A percentile compares a stretch with the other conserved stretches of the same genome.
phyloP scores from a whole-genome alignment of 225 moss, liverwort and hornwort genomes.

The Pseudoscleropodium purum region DNA sequence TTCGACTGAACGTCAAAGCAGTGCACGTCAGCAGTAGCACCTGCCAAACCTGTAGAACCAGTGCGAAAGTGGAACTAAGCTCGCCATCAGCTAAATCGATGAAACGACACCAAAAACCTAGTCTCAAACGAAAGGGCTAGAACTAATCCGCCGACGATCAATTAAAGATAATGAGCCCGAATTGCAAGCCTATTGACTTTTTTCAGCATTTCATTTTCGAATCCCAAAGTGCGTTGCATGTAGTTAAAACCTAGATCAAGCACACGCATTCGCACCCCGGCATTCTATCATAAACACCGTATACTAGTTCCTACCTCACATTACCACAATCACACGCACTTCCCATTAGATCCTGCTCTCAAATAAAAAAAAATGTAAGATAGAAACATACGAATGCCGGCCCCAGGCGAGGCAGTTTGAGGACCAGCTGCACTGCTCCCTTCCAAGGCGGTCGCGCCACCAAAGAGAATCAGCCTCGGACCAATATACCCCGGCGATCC shows the following conservation, averaged over 20 bases:
- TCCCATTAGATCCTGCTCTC: slow-evolving; percentile 3
- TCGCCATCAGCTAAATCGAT: neutral
- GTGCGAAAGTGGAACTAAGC: neutral
- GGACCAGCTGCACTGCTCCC: slow-evolving; percentile 64
- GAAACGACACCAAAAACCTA: neutral
- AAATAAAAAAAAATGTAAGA: neutral
- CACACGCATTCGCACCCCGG: neutral
- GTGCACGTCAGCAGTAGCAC: slow-evolving; percentile 94
- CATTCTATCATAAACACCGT: neutral
- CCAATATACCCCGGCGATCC: slow-evolving; percentile 67
- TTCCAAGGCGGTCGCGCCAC: slow-evolving; percentile 82
- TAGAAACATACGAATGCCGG: slow-evolving; percentile 66
- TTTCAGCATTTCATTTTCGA: neutral
- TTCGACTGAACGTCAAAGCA: slow-evolving; percentile 74
- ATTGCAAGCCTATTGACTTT: neutral
- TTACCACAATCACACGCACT: neutral
- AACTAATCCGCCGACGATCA: neutral
- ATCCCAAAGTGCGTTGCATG: neutral
- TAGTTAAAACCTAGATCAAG: neutral
- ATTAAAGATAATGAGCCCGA: neutral
- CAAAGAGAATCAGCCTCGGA: slow-evolving; percentile 79
- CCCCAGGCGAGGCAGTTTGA: slow-evolving; percentile 55
- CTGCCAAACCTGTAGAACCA: slow-evolving; percentile 71
- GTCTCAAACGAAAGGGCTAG: neutral
- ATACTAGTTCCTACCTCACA: neutral